Conservation (phyloP, 768 basidiomycete species). For the Rhizopogon vinicolor region DNA sequence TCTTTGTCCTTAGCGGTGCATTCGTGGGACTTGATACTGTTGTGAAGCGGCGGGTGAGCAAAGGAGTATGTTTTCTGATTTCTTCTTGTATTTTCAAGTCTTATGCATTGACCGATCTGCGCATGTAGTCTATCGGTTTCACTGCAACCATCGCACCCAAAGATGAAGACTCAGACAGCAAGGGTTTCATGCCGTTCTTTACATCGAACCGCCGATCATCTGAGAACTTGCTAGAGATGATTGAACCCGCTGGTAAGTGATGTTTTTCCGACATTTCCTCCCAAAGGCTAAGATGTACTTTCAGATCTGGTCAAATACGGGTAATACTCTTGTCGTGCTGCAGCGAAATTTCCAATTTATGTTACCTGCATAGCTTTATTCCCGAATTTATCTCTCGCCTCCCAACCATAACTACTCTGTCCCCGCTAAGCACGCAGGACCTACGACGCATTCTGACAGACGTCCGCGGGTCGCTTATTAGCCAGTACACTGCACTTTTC, state of each 20-base stretch:
- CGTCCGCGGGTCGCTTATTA: conserved; percentile 85
- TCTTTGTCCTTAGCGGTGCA: conserved; percentile 95
- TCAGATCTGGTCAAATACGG: conserved; percentile 85
- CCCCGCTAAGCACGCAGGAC: conserved; percentile 75
- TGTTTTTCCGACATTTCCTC: background rate
- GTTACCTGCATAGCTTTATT: conserved; percentile 57
- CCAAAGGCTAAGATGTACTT: background rate
- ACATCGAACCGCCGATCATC: conserved; percentile 62
- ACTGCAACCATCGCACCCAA: conserved; percentile 46
- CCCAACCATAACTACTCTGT: conserved; percentile 85
- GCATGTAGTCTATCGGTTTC: conserved; percentile 82
- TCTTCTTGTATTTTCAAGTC: background rate
- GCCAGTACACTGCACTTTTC: conserved; percentile 85
- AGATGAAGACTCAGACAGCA: conserved; percentile 30
- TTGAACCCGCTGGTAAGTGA: conserved; percentile 62
- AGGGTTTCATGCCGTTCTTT: conserved; percentile 60
- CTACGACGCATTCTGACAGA: conserved; percentile 89
- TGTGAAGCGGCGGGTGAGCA: conserved; percentile 73
- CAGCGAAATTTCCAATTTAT: background rate
- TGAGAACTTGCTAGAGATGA: conserved; percentile 56
- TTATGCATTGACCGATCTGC: background rate
- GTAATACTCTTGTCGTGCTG: conserved; percentile 25
- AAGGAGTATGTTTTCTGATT: conserved; percentile 58
- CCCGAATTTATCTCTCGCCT: conserved; percentile 93
- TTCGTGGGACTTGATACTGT: conserved; percentile 89